Conservation (phyloP, 345 rosid species). For the Lagerstroemia speciosa region DNA sequence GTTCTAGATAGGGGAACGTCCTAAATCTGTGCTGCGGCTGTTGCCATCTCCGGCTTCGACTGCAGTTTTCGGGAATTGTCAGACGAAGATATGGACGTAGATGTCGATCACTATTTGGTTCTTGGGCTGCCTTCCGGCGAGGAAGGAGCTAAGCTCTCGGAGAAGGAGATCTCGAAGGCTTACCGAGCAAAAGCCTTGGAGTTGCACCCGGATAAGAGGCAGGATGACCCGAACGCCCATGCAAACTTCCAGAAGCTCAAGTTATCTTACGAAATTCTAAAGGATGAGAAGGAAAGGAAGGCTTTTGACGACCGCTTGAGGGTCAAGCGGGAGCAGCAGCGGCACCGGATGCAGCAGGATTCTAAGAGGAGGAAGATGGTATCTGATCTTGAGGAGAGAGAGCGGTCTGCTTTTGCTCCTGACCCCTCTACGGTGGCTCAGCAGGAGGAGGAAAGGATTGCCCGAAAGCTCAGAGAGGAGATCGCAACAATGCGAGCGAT, state of each 20-base stretch:
- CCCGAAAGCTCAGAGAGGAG: slow-evolving; percentile 66
- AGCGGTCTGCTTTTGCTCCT: slow-evolving; percentile 54
- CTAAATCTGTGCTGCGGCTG: too few relatives aligned
- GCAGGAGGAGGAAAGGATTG: slow-evolving; percentile 58
- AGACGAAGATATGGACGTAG: slow-evolving; percentile 26
- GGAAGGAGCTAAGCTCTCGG: slow-evolving; percentile 63
- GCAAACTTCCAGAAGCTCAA: slow-evolving; percentile 67
- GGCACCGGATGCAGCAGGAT: slow-evolving; percentile 45
- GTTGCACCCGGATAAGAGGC: slow-evolving; percentile 85
- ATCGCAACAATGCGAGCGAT: slow-evolving; percentile 62
- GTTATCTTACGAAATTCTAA: slow-evolving; percentile 66
- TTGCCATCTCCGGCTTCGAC: background rate
- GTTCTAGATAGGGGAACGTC: too few relatives aligned
- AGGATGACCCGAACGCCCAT: slow-evolving; percentile 73
- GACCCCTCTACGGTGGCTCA: slow-evolving; percentile 33
- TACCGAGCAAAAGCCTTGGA: slow-evolving; percentile 66
- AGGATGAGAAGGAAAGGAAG: slow-evolving; percentile 72
- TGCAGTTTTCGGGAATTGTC: background rate
- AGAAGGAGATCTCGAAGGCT: slow-evolving; percentile 70
- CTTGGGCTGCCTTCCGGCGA: slow-evolving; percentile 80
- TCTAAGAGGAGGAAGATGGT: slow-evolving; percentile 67
- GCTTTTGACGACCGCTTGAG: slow-evolving; percentile 74
- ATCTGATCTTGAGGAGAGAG: slow-evolving; percentile 77
- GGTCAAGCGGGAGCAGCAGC: slow-evolving; percentile 55
- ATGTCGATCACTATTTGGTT: slow-evolving; percentile 69